A percentile compares a stretch with the other conserved stretches of the same genome.
Evolutionary conservation across 805 yeast species (phyloP).

Genomic region (Yamadazyma scolyti): DNA sequence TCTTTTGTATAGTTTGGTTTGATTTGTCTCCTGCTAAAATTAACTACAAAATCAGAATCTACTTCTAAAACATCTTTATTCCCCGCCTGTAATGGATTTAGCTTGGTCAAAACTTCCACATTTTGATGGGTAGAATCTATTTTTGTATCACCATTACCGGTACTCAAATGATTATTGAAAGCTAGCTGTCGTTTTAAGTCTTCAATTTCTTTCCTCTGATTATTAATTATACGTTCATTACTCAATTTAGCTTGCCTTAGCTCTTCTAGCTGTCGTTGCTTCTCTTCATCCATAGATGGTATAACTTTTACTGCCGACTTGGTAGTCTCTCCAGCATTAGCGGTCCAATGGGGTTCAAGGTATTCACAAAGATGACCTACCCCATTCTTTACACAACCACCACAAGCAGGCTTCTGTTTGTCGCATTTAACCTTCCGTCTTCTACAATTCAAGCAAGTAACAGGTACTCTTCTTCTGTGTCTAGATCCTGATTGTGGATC

Average conservation of each 20-base stretch:
- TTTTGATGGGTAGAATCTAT: conserved; percentile 1
- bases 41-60: background rate
- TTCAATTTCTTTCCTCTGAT: conserved; percentile 28
- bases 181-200: conserved; percentile 25
- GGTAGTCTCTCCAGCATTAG: background rate
- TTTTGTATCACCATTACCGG: conserved; percentile 3
- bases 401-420: conserved; percentile 36
- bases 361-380: conserved; percentile 39
- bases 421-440: conserved; percentile 43
- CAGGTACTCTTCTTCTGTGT: conserved; percentile 35
- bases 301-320: background rate
- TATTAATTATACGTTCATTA: conserved; percentile 19
- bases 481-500: no score
- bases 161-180: conserved; percentile 15
- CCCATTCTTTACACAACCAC: conserved; percentile 38
- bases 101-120: conserved; percentile 6
- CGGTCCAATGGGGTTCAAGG: conserved; percentile 40
- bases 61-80: conserved; percentile 5
- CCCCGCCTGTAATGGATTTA: conserved; percentile 5
- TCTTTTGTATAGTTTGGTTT: conserved; percentile 4
- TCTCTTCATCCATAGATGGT: background rate
- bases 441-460: conserved; percentile 38
- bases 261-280: conserved; percentile 12
- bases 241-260: conserved; percentile 12
- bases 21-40: background rate